Conservation (phyloP, 179 eudicot genomes). For the Spinacia oleracea region DNA sequence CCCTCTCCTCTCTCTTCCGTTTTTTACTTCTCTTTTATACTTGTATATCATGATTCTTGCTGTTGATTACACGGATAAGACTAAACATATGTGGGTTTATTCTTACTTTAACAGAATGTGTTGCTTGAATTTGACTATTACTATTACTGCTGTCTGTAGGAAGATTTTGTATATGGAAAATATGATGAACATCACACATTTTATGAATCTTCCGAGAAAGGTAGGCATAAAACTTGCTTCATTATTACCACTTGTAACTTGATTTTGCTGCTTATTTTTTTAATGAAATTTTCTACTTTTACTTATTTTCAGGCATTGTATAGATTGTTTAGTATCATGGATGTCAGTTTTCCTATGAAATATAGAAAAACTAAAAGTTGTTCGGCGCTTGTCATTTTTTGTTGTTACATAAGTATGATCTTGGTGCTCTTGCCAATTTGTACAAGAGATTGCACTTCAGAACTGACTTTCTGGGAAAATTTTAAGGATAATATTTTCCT, state of each 20-base stretch:
- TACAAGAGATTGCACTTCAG: not conserved
- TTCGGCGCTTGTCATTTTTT: not conserved
- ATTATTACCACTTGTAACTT: not conserved
- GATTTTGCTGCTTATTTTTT: not conserved
- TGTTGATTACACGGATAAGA: not conserved
- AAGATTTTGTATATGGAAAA: slow-evolving; percentile 65
- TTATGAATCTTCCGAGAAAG: slow-evolving; percentile 64
- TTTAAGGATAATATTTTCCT: not conserved
- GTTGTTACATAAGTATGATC: not conserved
- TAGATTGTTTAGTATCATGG: not conserved
- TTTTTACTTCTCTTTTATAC: not conserved
- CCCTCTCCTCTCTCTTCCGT: not conserved
- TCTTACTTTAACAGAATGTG: not conserved
- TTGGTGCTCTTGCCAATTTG: not conserved
- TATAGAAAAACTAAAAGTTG: not conserved
- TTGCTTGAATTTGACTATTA: slow-evolving; percentile 9
- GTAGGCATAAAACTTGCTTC: slow-evolving; percentile 29
- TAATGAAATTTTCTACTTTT: not conserved
- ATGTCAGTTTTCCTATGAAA: not conserved
- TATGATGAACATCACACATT: slow-evolving; percentile 87
- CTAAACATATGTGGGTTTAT: not conserved
- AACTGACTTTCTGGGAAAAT: not conserved
- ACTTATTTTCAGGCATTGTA: not conserved
- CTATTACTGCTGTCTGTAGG: slow-evolving; percentile 37
- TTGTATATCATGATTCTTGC: not conserved